Conservation (phyloP, 2,329 filamentous ascomycete genomes). For the Hypoxylon sp. region DNA sequence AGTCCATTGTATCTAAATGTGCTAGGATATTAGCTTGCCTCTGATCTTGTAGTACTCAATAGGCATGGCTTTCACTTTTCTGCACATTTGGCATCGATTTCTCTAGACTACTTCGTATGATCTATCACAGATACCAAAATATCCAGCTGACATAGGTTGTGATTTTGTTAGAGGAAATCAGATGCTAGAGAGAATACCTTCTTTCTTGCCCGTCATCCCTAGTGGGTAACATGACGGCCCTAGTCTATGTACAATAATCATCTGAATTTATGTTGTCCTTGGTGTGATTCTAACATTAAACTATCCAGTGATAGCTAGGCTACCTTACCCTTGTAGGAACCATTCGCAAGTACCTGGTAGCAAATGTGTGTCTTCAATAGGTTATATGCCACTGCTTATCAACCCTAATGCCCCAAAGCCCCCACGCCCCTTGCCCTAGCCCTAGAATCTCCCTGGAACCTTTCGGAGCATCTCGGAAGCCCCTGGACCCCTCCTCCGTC, state of each 20-base stretch:
- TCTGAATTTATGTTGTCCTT: background rate
- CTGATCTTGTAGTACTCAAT: background rate
- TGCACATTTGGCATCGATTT: background rate
- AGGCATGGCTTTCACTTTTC: background rate
- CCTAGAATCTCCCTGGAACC: background rate
- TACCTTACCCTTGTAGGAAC: background rate
- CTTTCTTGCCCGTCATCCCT: background rate
- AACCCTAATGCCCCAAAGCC: background rate
- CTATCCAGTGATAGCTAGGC: background rate
- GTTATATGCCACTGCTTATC: background rate
- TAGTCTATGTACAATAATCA: background rate
- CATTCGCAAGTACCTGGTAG: background rate
- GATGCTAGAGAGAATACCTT: background rate
- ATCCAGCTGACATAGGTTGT: background rate
- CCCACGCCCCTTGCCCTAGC: background rate
- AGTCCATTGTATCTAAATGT: background rate
- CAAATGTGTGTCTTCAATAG: background rate
- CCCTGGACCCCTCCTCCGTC: too few species aligned
- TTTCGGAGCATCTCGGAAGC: background rate
- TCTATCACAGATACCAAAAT: background rate
- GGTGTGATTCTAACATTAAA: background rate
- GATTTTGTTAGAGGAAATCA: background rate
- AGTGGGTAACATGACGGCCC: background rate
- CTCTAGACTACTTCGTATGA: background rate
- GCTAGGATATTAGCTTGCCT: background rate